Percentiles rank a stretch among this genome's conserved stretches.
These are phyloP conservation scores for Lipomyces chichibuensis DNA, from an alignment of 805 yeast species.

Conservation along the genomic window DNA sequence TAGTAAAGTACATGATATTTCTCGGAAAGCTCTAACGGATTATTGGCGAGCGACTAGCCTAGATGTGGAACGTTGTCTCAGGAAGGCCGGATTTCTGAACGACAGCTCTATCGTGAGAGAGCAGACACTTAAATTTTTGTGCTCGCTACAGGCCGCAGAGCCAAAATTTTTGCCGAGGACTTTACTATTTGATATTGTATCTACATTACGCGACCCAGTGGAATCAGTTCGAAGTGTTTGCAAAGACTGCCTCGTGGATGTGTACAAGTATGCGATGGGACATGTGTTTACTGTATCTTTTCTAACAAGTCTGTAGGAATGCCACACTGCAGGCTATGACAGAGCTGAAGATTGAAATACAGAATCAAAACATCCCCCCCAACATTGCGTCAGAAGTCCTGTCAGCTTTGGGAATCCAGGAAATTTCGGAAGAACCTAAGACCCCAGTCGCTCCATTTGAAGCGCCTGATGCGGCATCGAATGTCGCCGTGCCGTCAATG, in stretches of 20 bases:
- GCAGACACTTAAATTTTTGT: conserved; percentile 38
- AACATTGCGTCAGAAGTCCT: conserved; percentile 3
- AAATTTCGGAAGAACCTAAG: background rate
- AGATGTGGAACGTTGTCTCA: conserved; percentile 43
- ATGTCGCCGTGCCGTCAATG: conserved; percentile 2
- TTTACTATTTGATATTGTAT: conserved; percentile 44
- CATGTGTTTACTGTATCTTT: background rate
- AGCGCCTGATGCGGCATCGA: background rate
- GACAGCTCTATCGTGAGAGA: conserved; percentile 36
- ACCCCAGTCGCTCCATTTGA: background rate
- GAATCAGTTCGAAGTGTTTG: conserved; percentile 39
- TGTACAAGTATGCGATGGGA: conserved; percentile 46
- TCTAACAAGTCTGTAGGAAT: background rate
- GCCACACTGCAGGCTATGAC: conserved; percentile 14
- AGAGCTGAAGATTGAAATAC: conserved; percentile 22
- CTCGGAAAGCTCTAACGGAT: conserved; percentile 43
- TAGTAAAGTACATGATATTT: conserved; percentile 39
- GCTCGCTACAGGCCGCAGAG: conserved; percentile 38
- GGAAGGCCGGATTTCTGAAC: conserved; percentile 42
- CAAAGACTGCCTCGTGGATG: conserved; percentile 43
- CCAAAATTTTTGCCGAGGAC: conserved; percentile 42
- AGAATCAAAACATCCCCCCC: conserved; percentile 13
- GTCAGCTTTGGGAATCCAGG: conserved; percentile 9
- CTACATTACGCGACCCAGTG: conserved; percentile 40
- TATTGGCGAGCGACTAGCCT: conserved; percentile 47